A percentile compares a stretch with the other conserved stretches of the same genome.
Evolutionary conservation across 257 asterid genomes (phyloP).

Genomic region (Haberlea rhodopensis): DNA sequence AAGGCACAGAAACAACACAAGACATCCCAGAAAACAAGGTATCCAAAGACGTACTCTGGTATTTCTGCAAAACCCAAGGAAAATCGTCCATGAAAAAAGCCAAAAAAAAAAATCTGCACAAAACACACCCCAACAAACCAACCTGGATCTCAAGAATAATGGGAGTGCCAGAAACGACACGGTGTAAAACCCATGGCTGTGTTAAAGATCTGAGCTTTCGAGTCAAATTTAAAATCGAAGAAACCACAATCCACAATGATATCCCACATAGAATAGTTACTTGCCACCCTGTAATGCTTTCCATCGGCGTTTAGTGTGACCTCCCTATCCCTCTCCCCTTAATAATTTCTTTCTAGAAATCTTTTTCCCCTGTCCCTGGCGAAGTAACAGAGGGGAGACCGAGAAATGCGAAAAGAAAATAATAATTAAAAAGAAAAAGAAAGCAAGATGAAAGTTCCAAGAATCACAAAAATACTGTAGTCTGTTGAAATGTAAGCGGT

Average conservation of each 20-base stretch:
- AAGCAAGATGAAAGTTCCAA: slow-evolving; percentile 11
- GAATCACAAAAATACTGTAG: neutral
- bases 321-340: neutral
- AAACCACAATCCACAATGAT: slow-evolving; percentile 62
- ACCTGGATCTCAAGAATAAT: slow-evolving; percentile 81
- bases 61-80: slow-evolving; percentile 57
- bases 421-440: slow-evolving; percentile 7
- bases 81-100: slow-evolving; percentile 3
- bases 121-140: slow-evolving; percentile 19
- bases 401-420: neutral
- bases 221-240: slow-evolving; percentile 66
- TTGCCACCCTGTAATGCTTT: slow-evolving; percentile 58
- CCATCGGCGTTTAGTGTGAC: slow-evolving; percentile 41
- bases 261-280: slow-evolving; percentile 53
- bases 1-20: slow-evolving; percentile 93
- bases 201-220: slow-evolving; percentile 67
- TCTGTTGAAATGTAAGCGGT: too few relatives aligned
- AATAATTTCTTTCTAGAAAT: neutral
- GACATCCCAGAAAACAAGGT: slow-evolving; percentile 75
- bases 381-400: neutral
- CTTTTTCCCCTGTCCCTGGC: neutral
- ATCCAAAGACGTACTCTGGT: slow-evolving; percentile 61
- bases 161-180: slow-evolving; percentile 58
- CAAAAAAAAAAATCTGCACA: slow-evolving; percentile 5
- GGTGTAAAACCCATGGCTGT: slow-evolving; percentile 67